These are phyloP conservation scores for Penicillium sp. DNA, from an alignment of 2,329 filamentous ascomycete genomes.

Conservation along the genomic window DNA sequence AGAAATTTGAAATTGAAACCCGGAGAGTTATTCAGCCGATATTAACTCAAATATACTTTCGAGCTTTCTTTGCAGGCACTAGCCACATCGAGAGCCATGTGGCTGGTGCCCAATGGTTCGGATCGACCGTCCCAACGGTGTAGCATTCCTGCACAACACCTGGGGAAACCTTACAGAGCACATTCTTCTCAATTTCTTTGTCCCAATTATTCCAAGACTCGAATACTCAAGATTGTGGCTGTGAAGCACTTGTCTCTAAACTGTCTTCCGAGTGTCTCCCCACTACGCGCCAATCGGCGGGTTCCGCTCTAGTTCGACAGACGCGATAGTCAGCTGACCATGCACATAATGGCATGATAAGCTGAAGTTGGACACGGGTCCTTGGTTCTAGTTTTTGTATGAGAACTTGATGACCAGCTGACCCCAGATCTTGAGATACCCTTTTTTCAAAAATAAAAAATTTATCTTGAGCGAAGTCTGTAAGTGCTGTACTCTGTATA, in stretches of 20 bases:
- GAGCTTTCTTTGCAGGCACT: neutral
- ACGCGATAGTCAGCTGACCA: constrained; percentile 11
- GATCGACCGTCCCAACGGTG: constrained; percentile 4
- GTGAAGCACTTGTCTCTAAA: constrained; percentile 1
- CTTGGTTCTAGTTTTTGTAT: constrained; percentile 3
- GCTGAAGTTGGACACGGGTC: constrained; percentile 2
- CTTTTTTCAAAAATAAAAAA: no score
- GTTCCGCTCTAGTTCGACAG: constrained; percentile 8
- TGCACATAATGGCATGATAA: constrained; percentile 5
- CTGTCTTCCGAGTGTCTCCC: constrained; percentile 4
- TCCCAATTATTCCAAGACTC: neutral
- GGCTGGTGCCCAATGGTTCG: constrained; percentile 5
- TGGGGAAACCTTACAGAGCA: neutral
- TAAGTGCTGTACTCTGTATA: neutral
- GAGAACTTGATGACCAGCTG: constrained; percentile 4
- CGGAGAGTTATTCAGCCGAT: neutral
- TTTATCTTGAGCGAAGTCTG: neutral
- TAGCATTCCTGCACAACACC: neutral
- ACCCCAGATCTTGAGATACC: constrained; percentile 6
- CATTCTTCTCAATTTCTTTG: neutral
- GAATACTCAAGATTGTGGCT: constrained; percentile 1
- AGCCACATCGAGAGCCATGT: constrained; percentile 9
- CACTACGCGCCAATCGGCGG: constrained; percentile 7
- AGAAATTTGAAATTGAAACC: neutral
- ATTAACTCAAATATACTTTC: neutral